Evolutionary conservation across 805 yeast species (phyloP).

Genomic region (Yarrowia alimentaria): DNA sequence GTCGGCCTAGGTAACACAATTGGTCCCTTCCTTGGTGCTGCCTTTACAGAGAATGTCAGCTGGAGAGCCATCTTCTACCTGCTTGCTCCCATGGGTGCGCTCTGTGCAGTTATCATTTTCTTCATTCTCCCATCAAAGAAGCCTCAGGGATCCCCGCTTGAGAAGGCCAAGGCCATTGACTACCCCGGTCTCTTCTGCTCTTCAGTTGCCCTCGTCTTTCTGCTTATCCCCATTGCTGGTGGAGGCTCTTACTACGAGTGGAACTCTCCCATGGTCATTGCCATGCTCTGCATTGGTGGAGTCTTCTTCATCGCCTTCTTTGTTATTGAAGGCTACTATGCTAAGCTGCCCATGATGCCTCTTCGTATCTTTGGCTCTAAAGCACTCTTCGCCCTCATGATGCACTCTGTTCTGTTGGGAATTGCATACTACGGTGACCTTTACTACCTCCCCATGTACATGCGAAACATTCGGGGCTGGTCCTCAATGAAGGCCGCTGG

Average conservation of each 20-base stretch:
- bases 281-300: constrained; percentile 46
- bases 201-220: constrained; percentile 47
- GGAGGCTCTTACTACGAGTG: constrained; percentile 62
- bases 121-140: constrained; percentile 36
- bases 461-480: constrained; percentile 47
- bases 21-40: constrained; percentile 57
- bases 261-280: constrained; percentile 48
- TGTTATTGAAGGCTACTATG: constrained; percentile 49
- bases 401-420: constrained; percentile 49
- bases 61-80: constrained; percentile 56
- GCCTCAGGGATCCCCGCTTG: constrained; percentile 44
- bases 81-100: constrained; percentile 45
- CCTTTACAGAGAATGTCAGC: constrained; percentile 43
- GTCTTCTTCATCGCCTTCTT: constrained; percentile 45
- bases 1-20: constrained; percentile 53
- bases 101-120: constrained; percentile 38
- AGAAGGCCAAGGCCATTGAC: constrained; percentile 49
- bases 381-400: constrained; percentile 41
- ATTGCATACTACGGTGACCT: constrained; percentile 47
- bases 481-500: constrained; percentile 44
- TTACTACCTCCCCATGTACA: constrained; percentile 51
- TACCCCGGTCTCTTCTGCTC: constrained; percentile 51
- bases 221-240: constrained; percentile 57
- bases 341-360: constrained; percentile 57
- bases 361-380: constrained; percentile 45